These are phyloP conservation scores for Plectosphaerella cucumerina DNA, from an alignment of 2,329 filamentous ascomycete genomes.

Conservation along the genomic window DNA sequence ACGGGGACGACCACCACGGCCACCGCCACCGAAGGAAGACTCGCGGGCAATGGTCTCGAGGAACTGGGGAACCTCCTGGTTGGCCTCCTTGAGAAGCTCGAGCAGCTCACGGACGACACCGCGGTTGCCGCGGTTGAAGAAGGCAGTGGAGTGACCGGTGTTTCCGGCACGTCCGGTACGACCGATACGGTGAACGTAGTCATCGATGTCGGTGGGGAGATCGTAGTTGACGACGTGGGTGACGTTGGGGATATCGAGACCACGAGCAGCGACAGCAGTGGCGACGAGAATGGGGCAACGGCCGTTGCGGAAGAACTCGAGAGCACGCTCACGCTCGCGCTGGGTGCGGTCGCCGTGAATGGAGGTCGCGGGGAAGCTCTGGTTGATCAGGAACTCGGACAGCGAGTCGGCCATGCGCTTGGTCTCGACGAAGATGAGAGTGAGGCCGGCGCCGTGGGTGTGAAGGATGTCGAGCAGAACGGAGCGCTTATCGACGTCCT, in stretches of 20 bases:
- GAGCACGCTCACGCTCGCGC: conserved; percentile 94
- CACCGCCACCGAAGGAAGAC: conserved; percentile 74
- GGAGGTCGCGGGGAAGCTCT: conserved; percentile 95
- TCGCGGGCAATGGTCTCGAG: conserved; percentile 97
- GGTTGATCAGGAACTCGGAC: conserved; percentile 97
- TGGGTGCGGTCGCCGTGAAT: conserved; percentile 99
- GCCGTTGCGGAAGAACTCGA: conserved; percentile 95
- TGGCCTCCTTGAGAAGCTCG: conserved; percentile 97
- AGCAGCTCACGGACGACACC: conserved; percentile 95
- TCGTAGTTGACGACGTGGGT: conserved; percentile 99
- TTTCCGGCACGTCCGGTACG: conserved; percentile 99
- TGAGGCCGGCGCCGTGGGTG: conserved; percentile 84
- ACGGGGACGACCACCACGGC: conserved; percentile 59
- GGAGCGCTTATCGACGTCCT: conserved; percentile 95
- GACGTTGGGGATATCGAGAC: conserved; percentile 93
- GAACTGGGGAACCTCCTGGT: conserved; percentile 93
- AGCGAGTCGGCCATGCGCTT: conserved; percentile 99
- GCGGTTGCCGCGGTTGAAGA: conserved; percentile 99
- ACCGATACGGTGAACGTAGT: conserved; percentile 98
- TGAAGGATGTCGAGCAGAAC: conserved; percentile 96
- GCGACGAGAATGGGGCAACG: conserved; percentile 96
- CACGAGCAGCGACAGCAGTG: conserved; percentile 88
- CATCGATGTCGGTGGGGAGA: conserved; percentile 96
- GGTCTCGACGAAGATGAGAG: conserved; percentile 97
- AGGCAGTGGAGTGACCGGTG: conserved; percentile 95